Evolutionary conservation across 2,329 filamentous ascomycete genomes (phyloP).

Genomic region (Cordyceps militaris): DNA sequence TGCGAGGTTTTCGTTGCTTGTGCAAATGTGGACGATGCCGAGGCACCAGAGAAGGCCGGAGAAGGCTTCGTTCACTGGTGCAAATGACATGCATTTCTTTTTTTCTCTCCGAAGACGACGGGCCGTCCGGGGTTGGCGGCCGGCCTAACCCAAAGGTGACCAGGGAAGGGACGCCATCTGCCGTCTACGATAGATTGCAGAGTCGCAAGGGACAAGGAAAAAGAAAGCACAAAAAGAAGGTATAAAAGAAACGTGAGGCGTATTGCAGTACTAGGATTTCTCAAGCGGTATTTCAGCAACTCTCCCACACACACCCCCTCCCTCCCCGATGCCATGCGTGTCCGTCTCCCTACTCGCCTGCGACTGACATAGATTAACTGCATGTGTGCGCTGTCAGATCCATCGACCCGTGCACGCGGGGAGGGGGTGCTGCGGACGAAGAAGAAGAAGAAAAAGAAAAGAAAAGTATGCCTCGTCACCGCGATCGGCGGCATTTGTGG

Average conservation of each 20-base stretch:
- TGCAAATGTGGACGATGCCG: not conserved
- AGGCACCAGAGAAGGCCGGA: not conserved
- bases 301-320: not conserved
- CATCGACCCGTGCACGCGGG: not conserved
- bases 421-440: too few species aligned
- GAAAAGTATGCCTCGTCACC: not conserved
- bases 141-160: too few species aligned
- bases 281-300: not conserved
- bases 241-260: too few species aligned
- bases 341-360: not conserved
- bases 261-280: too few species aligned
- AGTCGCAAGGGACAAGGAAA: not conserved
- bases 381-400: constrained; percentile 3
- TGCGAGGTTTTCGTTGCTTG: not conserved
- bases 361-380: not conserved
- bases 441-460: too few species aligned
- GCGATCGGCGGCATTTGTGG: not conserved
- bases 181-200: not conserved
- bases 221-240: too few species aligned
- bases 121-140: too few species aligned
- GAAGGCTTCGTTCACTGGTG: too few species aligned
- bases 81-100: not conserved
- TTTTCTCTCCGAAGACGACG: too few species aligned
- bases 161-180: too few species aligned
- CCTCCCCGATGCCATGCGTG: too few species aligned